These are phyloP conservation scores for Tolypocladium nubicola DNA, from an alignment of 2,329 filamentous ascomycete species.

Conservation along the genomic window DNA sequence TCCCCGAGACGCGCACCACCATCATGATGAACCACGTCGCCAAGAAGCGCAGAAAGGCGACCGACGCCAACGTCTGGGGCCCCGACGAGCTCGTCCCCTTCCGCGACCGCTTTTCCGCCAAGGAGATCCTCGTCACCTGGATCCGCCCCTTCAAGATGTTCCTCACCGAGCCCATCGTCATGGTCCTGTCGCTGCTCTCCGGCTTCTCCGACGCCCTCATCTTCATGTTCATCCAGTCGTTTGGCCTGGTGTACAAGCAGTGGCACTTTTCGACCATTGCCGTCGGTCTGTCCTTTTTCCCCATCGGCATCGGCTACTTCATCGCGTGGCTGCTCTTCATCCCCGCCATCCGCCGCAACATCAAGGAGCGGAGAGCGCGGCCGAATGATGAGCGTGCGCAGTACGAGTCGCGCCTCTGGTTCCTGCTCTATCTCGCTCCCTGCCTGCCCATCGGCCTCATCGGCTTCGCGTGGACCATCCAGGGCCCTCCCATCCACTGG, in stretches of 20 bases:
- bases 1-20: conserved; percentile 69
- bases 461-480: conserved; percentile 58
- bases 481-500: conserved; percentile 56
- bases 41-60: conserved; percentile 55
- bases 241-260: conserved; percentile 55
- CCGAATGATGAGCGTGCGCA: conserved; percentile 48
- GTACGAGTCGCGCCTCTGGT: conserved; percentile 58
- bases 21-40: conserved; percentile 72
- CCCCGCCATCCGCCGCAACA: conserved; percentile 43
- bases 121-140: conserved; percentile 48
- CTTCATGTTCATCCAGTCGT: conserved; percentile 69
- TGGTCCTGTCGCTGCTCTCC: conserved; percentile 57
- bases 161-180: conserved; percentile 62
- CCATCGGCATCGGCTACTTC: conserved; percentile 57
- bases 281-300: conserved; percentile 51
- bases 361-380: conserved; percentile 36
- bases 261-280: conserved; percentile 51
- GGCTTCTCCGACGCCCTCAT: conserved; percentile 67
- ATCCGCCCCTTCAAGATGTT: conserved; percentile 62
- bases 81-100: conserved; percentile 60
- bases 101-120: conserved; percentile 44
- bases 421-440: conserved; percentile 51
- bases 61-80: conserved; percentile 55
- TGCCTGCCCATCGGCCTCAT: conserved; percentile 57
- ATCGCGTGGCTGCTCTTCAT: conserved; percentile 51